Base-by-base conservation (phyloP, 306 rosid genomes). In the Ammopiptanthus mongolicus region DNA sequence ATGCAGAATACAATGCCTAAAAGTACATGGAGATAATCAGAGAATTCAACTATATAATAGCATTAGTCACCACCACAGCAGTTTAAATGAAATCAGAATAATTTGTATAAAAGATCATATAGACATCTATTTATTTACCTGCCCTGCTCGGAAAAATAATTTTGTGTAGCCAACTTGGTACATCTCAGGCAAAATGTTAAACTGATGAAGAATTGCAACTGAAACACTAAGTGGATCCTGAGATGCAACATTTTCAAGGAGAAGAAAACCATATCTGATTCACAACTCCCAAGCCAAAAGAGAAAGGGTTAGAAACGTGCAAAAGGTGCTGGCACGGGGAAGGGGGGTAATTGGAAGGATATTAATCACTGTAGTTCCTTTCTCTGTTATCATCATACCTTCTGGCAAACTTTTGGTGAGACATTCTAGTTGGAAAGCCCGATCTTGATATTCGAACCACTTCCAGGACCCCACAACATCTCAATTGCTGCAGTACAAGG, bases 81-180 rank as follows among this genome's bases (percentile, higher is more conserved):
- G 71, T 77, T 77, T 60, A 47, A 57, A 78, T 14, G 19, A 31
- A 75, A 48, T 51, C 51, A 76, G 10, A 64, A 33, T 18, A 13
- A 58, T 25, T 58, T 23, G 79, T 63, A 36, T 3, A n/a, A 44
- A 53, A 73, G 41, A 47, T 8, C 68, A 68, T 22, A 46, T 36
- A 57, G 70, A 56, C 52, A 62, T 70, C 34, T 41, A 81, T 51
- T 82, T 41, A 81, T 46, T 82, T 86, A 96, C 99, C 99, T 96
- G 99, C 76, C 99, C 98, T 44, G 99, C 81, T 81, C 99, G 93
- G 90, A 96, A 96, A 79, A 96, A 96, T 83, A 95, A 80, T 76
- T 95, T 95, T 61, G 98, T 96, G 86, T 84, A 96, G 86, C 99
- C 99, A 85, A 96, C 99, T 92, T 96, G 99, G 82, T 86, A 96